A percentile compares a stretch with the other conserved stretches of the same genome.
Evolutionary conservation across 768 basidiomycete genomes (phyloP).

Genomic region (Termitomyces sp.): DNA sequence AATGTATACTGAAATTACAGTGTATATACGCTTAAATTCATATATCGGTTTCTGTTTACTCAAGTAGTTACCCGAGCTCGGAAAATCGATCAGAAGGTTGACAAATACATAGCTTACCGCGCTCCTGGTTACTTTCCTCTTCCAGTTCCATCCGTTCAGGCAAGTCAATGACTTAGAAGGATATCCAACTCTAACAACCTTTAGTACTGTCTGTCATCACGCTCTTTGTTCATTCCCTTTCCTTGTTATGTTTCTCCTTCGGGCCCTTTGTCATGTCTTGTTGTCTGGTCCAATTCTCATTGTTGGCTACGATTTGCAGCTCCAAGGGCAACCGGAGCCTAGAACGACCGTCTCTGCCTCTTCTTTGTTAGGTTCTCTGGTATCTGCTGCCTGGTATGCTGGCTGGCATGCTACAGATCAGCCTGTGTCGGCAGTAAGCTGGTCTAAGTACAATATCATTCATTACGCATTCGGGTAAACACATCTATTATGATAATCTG

Average conservation of each 20-base stretch:
- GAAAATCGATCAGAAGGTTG: background rate
- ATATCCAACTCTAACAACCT: background rate
- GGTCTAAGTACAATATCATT: conserved; percentile 48
- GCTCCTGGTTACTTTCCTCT: background rate
- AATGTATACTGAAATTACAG: no score
- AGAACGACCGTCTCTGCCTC: conserved; percentile 5
- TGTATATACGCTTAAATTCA: no score
- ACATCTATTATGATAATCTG: conserved; percentile 15
- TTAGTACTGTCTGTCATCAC: background rate
- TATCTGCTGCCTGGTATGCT: conserved; percentile 42
- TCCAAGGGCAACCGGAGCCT: background rate
- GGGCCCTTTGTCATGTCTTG: background rate
- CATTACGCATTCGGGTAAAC: conserved; percentile 57
- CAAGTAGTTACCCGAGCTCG: background rate
- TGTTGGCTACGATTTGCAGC: background rate
- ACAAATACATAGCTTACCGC: background rate
- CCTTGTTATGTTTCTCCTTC: conserved; percentile 1
- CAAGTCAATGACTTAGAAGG: background rate
- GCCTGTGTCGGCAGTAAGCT: conserved; percentile 37
- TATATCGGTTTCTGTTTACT: background rate
- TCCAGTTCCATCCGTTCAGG: background rate
- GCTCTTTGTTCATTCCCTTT: conserved; percentile 2
- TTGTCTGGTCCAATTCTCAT: background rate
- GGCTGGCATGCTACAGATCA: conserved; percentile 38
- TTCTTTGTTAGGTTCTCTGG: conserved; percentile 2